Base-by-base conservation (phyloP, 2,329 filamentous ascomycete species). In the Penicillium sp. region DNA sequence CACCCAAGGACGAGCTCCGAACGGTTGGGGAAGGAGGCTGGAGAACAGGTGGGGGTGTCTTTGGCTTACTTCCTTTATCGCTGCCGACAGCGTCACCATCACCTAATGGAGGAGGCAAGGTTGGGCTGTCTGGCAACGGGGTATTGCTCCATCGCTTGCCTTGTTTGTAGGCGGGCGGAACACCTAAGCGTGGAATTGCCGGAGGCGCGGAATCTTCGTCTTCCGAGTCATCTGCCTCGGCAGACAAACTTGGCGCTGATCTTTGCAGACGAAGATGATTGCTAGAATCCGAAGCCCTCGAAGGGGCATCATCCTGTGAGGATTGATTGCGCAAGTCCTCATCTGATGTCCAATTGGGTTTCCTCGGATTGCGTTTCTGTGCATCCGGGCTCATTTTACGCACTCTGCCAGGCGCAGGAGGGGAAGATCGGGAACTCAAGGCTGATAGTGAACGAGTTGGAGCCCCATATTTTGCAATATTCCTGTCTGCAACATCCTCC, bases 401-500 rank as follows among this genome's bases (percentile, higher is more conserved):
- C 14, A 62, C 57, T 43, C 58, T 58, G 33, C 58, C 62, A 47
- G 59, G 56, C 8, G 59, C 59, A 43, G 60, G 48, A 29, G 53
- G 56, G 25, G 63, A 62, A 27, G 64, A 61, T 42, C 53, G 65
- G 48, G 40, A 57, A 45, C 60, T 66, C 23, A 62, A 52, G 41
- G 56, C 57, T 22, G 67, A 67, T 14, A 64, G 46, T 20, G 66
- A 62, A 20, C 63, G 60, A 31, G 48, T 54, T 35, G 59, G 61
- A 20, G 54, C 58, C 47, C 61, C 56, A 54, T 65, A 65, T 44
- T 65, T 65, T 18, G 62, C 62, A 51, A 73, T 74, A 51, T 76
- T 77, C 31, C 73, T 67, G 55, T 76, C 73, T 31, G 73, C 71
- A 31, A 76, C 73, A 61, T 77, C 73, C 53, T 77, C 75, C 53